Evolutionary conservation across 2,329 filamentous ascomycete genomes (phyloP).

Genomic region (Penicillium sp.): DNA sequence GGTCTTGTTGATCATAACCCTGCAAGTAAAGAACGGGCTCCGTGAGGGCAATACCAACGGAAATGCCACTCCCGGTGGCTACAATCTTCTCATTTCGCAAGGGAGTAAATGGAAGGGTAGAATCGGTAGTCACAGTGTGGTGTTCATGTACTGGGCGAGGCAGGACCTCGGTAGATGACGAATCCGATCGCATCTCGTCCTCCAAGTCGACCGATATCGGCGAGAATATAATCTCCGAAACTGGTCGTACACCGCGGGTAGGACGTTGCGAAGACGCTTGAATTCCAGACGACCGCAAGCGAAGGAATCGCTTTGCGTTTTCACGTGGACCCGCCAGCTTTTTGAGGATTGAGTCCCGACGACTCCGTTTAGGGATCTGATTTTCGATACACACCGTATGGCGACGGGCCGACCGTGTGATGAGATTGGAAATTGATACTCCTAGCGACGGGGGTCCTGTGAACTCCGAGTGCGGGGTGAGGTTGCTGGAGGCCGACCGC

Average conservation of each 20-base stretch:
- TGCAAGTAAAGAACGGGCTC: slow-evolving; percentile 44
- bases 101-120: slow-evolving; percentile 26
- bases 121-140: slow-evolving; percentile 20
- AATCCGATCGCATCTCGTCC: slow-evolving; percentile 24
- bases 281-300: slow-evolving; percentile 30
- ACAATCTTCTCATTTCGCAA: slow-evolving; percentile 41
- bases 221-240: slow-evolving; percentile 31
- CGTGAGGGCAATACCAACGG: slow-evolving; percentile 40
- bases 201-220: slow-evolving; percentile 22
- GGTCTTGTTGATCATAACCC: slow-evolving; percentile 42
- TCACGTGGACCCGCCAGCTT: slow-evolving; percentile 42
- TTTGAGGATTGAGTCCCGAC: slow-evolving; percentile 25
- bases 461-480: slow-evolving; percentile 17
- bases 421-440: slow-evolving; percentile 17
- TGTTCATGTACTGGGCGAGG: slow-evolving; percentile 18
- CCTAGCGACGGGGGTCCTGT: slow-evolving; percentile 13
- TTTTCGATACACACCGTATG: slow-evolving; percentile 15
- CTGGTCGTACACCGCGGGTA: slow-evolving; percentile 25
- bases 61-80: slow-evolving; percentile 42
- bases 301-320: slow-evolving; percentile 41
- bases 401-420: slow-evolving; percentile 22
- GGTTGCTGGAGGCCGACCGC: slow-evolving; percentile 19
- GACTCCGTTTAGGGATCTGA: slow-evolving; percentile 22
- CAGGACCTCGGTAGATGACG: slow-evolving; percentile 22
- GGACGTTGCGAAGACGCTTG: slow-evolving; percentile 19